A percentile compares a stretch with the other conserved stretches of the same genome.
phyloP scores from a whole-genome alignment of 371 early-diverging fungal species.

The Circinella umbellata region DNA sequence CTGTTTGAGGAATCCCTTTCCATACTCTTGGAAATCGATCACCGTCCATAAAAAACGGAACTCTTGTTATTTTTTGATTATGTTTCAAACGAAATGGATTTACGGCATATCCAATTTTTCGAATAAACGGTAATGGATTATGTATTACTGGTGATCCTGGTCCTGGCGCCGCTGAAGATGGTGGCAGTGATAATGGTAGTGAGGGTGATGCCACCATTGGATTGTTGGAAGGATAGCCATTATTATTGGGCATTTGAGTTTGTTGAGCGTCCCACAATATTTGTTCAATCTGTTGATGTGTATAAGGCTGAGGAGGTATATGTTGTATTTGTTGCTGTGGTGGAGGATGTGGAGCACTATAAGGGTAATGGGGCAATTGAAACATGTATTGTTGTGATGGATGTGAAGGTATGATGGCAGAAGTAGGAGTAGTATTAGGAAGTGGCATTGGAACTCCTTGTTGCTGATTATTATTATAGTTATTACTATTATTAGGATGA shows the following conservation, averaged over 20 bases:
- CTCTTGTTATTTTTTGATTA: conserved; percentile 18
- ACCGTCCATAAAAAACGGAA: conserved; percentile 13
- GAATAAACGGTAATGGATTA: conserved; percentile 11
- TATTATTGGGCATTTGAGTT: too few relatives aligned
- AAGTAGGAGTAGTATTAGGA: background rate
- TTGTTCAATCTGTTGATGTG: too few relatives aligned
- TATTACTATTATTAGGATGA: background rate
- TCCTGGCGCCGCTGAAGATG: background rate
- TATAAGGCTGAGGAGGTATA: too few relatives aligned
- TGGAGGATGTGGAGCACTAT: background rate
- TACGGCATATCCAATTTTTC: conserved; percentile 22
- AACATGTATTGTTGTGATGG: conserved; percentile 5
- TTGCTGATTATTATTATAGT: too few relatives aligned
- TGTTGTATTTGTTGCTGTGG: background rate
- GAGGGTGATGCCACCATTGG: background rate
- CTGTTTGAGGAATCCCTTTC: conserved; percentile 5
- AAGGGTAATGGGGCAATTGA: background rate
- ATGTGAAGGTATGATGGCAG: background rate
- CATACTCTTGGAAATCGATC: conserved; percentile 20
- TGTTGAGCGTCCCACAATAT: too few relatives aligned
- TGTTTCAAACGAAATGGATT: conserved; percentile 30
- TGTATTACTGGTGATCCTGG: background rate
- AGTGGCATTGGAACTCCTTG: background rate
- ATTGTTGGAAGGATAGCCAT: background rate
- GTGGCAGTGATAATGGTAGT: background rate